Conservation (phyloP, 768 basidiomycete genomes). For the Lactarius psammicola region DNA sequence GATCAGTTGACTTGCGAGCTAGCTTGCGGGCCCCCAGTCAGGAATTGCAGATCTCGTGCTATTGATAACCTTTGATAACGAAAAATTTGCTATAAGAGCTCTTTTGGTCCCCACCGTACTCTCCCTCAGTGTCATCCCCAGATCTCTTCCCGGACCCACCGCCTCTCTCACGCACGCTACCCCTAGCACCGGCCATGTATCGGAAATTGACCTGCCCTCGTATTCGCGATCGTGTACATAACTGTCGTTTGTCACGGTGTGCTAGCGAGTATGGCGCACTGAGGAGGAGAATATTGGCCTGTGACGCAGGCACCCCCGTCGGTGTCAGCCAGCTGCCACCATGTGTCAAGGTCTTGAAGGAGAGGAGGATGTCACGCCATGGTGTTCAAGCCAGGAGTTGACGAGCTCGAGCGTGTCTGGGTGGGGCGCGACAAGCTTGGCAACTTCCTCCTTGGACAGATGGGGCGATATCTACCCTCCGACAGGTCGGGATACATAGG, state of each 20-base stretch:
- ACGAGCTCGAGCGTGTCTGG: slow-evolving; percentile 50
- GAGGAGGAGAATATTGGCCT: slow-evolving; percentile 62
- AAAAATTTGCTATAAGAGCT: neutral
- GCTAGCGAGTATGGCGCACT: slow-evolving; percentile 53
- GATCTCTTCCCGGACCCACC: too few relatives aligned
- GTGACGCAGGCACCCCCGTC: slow-evolving; percentile 47
- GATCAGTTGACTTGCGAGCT: too few relatives aligned
- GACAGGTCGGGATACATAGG: neutral
- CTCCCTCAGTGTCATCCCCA: neutral
- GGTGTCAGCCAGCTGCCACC: slow-evolving; percentile 59
- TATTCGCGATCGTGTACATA: slow-evolving; percentile 47
- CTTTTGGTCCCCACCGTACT: neutral
- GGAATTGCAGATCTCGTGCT: too few relatives aligned
- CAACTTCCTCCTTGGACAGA: slow-evolving; percentile 56
- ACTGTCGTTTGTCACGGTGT: slow-evolving; percentile 48
- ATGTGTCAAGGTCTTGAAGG: slow-evolving; percentile 38
- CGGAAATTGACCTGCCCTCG: neutral
- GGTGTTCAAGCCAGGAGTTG: slow-evolving; percentile 53
- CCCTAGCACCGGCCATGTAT: neutral
- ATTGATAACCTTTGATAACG: neutral
- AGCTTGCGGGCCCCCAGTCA: too few relatives aligned
- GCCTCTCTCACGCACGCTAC: neutral
- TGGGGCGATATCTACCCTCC: slow-evolving; percentile 53
- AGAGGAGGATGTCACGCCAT: slow-evolving; percentile 44
- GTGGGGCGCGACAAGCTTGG: slow-evolving; percentile 53